Evolutionary conservation across 805 yeast species (phyloP).

Genomic region (Cyberlindnera mississippiensis): DNA sequence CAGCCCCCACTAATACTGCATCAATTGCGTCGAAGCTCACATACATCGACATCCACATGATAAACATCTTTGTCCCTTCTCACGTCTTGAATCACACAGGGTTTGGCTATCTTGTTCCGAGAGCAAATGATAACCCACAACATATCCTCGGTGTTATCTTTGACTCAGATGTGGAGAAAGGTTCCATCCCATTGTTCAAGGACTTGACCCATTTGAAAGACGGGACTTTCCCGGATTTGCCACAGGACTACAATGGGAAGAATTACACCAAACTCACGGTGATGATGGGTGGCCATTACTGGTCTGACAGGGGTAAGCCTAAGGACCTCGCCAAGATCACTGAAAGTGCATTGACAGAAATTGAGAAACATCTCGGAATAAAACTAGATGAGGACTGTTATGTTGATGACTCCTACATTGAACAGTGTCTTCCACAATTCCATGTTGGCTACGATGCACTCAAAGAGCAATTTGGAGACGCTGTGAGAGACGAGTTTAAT

Average conservation of each 20-base stretch:
- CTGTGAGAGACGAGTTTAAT: constrained; percentile 33
- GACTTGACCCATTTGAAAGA: constrained; percentile 12
- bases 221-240: constrained; percentile 7
- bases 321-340: constrained; percentile 23
- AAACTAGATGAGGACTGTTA: constrained; percentile 4
- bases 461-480: constrained; percentile 32
- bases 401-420: constrained; percentile 36
- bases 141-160: constrained; percentile 80
- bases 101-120: constrained; percentile 87
- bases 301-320: constrained; percentile 16
- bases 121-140: constrained; percentile 41
- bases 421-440: constrained; percentile 75
- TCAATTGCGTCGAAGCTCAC: constrained; percentile 22
- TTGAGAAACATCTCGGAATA: constrained; percentile 34
- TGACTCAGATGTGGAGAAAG: constrained; percentile 79
- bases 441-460: constrained; percentile 60
- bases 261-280: constrained; percentile 71
- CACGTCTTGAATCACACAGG: constrained; percentile 51
- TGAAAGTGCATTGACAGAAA: constrained; percentile 27
- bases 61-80: constrained; percentile 59
- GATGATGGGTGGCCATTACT: constrained; percentile 85
- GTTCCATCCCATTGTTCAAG: constrained; percentile 34
- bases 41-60: constrained; percentile 50
- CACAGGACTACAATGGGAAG: constrained; percentile 9
- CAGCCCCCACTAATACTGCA: constrained; percentile 20